A percentile compares a stretch with the other conserved stretches of the same genome.
Conservation (phyloP, 1,139 yeast genomes). For the Suhomyces bokatorum region DNA sequence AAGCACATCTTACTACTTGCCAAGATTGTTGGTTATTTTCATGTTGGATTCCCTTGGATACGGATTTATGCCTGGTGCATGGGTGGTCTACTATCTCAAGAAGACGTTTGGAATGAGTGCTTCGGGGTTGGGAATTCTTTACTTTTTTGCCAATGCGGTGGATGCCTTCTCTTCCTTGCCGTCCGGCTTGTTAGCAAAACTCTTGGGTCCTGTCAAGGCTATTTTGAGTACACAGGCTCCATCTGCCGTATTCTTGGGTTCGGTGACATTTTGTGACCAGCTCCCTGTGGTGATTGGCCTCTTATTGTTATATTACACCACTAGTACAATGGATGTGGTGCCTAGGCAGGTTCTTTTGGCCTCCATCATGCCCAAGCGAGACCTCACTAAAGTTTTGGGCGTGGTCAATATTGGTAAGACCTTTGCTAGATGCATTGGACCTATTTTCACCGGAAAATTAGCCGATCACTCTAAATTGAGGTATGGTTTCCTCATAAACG, state of each 20-base stretch:
- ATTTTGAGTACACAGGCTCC: constrained; percentile 79
- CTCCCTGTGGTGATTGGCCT: constrained; percentile 49
- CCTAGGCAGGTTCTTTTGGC: constrained; percentile 82
- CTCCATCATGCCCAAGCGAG: constrained; percentile 60
- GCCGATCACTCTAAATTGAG: constrained; percentile 55
- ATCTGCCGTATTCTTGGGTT: constrained; percentile 59
- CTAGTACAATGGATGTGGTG: constrained; percentile 85
- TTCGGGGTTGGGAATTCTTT: constrained; percentile 47
- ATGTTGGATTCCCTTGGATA: constrained; percentile 84
- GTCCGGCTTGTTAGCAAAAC: constrained; percentile 66
- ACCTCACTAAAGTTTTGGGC: constrained; percentile 78
- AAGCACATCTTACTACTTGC: constrained; percentile 34
- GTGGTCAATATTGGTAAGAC: constrained; percentile 85
- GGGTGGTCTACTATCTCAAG: constrained; percentile 81
- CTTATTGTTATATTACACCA: constrained; percentile 50
- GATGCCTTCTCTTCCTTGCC: constrained; percentile 68
- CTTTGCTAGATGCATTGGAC: constrained; percentile 80
- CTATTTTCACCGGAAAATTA: constrained; percentile 71
- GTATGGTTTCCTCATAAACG: constrained; percentile 64
- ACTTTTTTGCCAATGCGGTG: constrained; percentile 61
- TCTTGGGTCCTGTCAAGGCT: constrained; percentile 76
- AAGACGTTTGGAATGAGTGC: constrained; percentile 42
- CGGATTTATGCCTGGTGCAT: constrained; percentile 84
- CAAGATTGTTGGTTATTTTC: constrained; percentile 49
- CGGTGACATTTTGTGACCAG: constrained; percentile 27